Conservation (phyloP, 2,329 filamentous ascomycete species). For the Clonostachys byssicola region DNA sequence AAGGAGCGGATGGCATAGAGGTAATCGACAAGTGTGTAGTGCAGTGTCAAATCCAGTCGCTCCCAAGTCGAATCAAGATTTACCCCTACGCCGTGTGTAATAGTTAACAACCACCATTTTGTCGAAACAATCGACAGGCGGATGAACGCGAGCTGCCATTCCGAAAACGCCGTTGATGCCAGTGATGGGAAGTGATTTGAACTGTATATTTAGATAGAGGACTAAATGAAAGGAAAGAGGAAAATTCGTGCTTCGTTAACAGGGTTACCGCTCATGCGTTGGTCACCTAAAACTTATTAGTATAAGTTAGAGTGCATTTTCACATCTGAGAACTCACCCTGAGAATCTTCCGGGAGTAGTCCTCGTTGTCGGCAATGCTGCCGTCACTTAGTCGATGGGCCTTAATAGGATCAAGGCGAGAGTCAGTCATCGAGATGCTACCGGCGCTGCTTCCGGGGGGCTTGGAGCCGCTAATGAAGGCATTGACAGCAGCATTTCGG, state of each 20-base stretch:
- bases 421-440: constrained; percentile 70
- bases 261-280: constrained; percentile 45
- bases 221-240: constrained; percentile 7
- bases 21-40: constrained; percentile 13
- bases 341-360: constrained; percentile 93
- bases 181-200: constrained; percentile 12
- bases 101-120: constrained; percentile 29
- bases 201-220: constrained; percentile 3
- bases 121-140: constrained; percentile 21
- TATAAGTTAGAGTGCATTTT: neutral
- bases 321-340: constrained; percentile 59
- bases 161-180: constrained; percentile 38
- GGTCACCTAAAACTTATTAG: constrained; percentile 38
- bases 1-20: constrained; percentile 36
- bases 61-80: constrained; percentile 10
- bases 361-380: constrained; percentile 94
- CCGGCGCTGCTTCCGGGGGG: constrained; percentile 56
- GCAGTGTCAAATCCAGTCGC: constrained; percentile 8
- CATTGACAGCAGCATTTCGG: constrained; percentile 73
- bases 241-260: constrained; percentile 29
- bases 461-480: constrained; percentile 65
- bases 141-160: constrained; percentile 30
- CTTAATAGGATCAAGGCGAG: constrained; percentile 82
- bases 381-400: constrained; percentile 85
- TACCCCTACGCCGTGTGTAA: constrained; percentile 30